A percentile compares a stretch with the other conserved stretches of the same genome.
Evolutionary conservation across 176 grass and related monocot species (phyloP).

Genomic region (Aegilops tauschii): DNA sequence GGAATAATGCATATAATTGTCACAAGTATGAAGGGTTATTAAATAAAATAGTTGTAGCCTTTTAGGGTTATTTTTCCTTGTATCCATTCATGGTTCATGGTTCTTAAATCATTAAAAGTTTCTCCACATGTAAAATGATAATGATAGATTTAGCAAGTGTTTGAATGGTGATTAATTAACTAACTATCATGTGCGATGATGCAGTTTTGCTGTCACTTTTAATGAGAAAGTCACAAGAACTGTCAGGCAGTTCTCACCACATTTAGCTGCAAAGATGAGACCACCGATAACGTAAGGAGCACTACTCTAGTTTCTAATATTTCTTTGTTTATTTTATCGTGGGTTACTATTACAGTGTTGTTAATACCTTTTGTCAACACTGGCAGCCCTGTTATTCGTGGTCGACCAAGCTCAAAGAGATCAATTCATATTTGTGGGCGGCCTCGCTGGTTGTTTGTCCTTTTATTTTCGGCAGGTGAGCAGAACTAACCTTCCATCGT

Average conservation of each 20-base stretch:
- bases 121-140: not conserved
- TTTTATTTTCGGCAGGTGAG: constrained; percentile 82
- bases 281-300: constrained; percentile 66
- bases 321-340: constrained; percentile 10
- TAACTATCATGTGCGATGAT: constrained; percentile 39
- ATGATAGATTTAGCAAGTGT: not conserved
- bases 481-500: not conserved
- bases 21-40: not conserved
- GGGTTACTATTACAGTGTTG: not conserved
- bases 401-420: constrained; percentile 74
- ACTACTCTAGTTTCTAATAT: constrained; percentile 9
- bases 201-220: constrained; percentile 87
- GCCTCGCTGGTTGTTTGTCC: constrained; percentile 89
- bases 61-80: not conserved
- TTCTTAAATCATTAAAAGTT: not conserved
- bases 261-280: constrained; percentile 97
- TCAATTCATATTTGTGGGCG: constrained; percentile 98
- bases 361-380: constrained; percentile 14
- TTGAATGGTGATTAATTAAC: not conserved
- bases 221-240: constrained; percentile 95
- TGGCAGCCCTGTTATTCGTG: constrained; percentile 83
- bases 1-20: not conserved
- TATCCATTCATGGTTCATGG: not conserved
- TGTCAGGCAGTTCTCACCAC: constrained; percentile 90
- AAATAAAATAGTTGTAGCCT: not conserved